These are phyloP conservation scores for Artemisia tridentata DNA, from an alignment of 129 eudicot genomes.

Conservation along the genomic window DNA sequence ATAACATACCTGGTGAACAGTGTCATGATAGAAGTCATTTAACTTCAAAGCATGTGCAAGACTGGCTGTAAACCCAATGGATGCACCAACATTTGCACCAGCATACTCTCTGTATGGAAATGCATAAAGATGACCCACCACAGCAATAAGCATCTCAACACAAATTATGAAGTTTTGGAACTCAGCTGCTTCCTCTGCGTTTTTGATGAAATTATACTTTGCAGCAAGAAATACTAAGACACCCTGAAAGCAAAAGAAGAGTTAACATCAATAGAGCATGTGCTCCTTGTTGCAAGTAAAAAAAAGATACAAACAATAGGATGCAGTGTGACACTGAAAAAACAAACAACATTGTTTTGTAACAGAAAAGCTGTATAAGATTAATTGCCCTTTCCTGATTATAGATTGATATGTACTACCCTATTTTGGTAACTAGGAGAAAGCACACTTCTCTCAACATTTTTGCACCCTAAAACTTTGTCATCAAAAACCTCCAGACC, in stretches of 20 bases:
- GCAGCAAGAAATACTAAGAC: constrained; percentile 90
- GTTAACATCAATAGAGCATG: neutral
- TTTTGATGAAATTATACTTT: constrained; percentile 56
- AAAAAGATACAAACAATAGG: neutral
- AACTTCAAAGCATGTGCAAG: constrained; percentile 83
- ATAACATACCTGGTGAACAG: constrained; percentile 77
- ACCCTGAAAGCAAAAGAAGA: constrained; percentile 51
- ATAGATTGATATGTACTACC: too few species aligned
- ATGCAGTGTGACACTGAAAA: too few species aligned
- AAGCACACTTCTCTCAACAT: constrained; percentile 4
- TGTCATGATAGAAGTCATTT: constrained; percentile 90
- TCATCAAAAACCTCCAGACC: constrained; percentile 6
- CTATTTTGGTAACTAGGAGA: too few species aligned
- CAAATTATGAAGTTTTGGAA: constrained; percentile 75
- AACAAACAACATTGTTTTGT: too few species aligned
- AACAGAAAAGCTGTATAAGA: too few species aligned
- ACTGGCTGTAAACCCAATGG: constrained; percentile 67
- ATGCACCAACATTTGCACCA: constrained; percentile 77
- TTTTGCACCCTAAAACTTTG: neutral
- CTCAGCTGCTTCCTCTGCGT: constrained; percentile 71
- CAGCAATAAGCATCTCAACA: constrained; percentile 92
- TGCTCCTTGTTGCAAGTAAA: neutral
- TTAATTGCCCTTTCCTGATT: too few species aligned
- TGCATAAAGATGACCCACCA: constrained; percentile 82
- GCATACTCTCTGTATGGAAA: constrained; percentile 93